phyloP scores from a whole-genome alignment of 2,329 filamentous ascomycete species.

The Xylaria sp. region DNA sequence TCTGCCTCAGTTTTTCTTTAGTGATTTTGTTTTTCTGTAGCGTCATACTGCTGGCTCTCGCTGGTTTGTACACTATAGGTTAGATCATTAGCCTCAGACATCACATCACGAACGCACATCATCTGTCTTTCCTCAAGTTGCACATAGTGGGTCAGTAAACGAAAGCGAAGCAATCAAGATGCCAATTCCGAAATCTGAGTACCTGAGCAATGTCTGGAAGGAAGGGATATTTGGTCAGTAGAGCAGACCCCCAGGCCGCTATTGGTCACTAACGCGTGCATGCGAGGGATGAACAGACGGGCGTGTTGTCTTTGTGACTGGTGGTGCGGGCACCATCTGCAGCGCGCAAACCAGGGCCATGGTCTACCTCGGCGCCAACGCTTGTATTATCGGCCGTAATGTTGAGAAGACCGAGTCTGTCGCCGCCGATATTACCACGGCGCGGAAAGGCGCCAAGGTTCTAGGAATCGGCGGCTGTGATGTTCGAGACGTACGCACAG shows the following conservation, averaged over 20 bases:
- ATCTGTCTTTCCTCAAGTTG: slow-evolving; percentile 12
- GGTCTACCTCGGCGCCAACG: slow-evolving; percentile 88
- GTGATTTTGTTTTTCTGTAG: background rate
- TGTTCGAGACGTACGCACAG: slow-evolving; percentile 69
- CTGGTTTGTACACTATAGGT: no score
- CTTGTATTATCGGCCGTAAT: slow-evolving; percentile 91
- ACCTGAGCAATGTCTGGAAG: slow-evolving; percentile 82
- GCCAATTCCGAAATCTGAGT: slow-evolving; percentile 74
- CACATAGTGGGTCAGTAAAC: slow-evolving; percentile 2
- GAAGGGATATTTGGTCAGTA: slow-evolving; percentile 82
- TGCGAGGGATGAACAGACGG: slow-evolving; percentile 60
- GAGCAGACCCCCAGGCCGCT: background rate
- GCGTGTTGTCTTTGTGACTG: slow-evolving; percentile 94
- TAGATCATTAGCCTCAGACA: slow-evolving; percentile 9
- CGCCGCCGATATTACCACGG: slow-evolving; percentile 82
- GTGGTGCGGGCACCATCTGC: slow-evolving; percentile 92
- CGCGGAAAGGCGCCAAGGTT: slow-evolving; percentile 79
- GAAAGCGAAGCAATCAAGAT: slow-evolving; percentile 50
- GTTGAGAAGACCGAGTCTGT: slow-evolving; percentile 82
- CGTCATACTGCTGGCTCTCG: background rate
- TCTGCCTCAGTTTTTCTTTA: background rate
- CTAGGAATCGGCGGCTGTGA: slow-evolving; percentile 82
- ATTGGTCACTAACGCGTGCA: slow-evolving; percentile 12
- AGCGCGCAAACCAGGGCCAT: slow-evolving; percentile 91
- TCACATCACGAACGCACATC: background rate